Evolutionary conservation across 2,329 filamentous ascomycete genomes (phyloP), one percentile per base, ranked within the genome.

Genomic region (Gnomoniopsis sp.): DNA sequence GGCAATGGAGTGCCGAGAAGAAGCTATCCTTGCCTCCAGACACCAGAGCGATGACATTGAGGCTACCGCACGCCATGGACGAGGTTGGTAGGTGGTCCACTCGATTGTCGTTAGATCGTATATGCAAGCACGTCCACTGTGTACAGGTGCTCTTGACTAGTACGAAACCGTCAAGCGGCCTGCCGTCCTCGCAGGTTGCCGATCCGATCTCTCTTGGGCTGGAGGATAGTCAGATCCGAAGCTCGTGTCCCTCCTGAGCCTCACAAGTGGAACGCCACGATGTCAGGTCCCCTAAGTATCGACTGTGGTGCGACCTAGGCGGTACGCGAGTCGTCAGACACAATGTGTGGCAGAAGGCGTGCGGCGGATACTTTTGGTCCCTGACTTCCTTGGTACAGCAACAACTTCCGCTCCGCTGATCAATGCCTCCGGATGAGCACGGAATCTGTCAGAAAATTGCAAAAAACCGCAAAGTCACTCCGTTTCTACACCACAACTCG

Each of bases 11-110:
- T 65, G 96, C 83, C 21, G 91, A 93, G 77, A 90, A 98, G 73
- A 99, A 88, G 64, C 93, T 97, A 77, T 99, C 95, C 76, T 99
- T 99, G 65, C 95, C 95, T 61, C 95, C 95, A 21, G 95, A 99
- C 64, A 99, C 88, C 62, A 99, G 80, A 52, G 91, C 93, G 66
- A 99, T 93, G 63, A 97, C 92, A 66, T 93, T 88, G 64, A 88
- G 76, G 62, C 78, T 75, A 11, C 15, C 49, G 59, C 70, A 65
- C 57, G 75, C 66, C 77, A 79, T 81, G 66, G 62, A 60, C 59
- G 60, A 48, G 52, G 34, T 33, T 21, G 15, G 11, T 23, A 12
- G 19, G 43, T 4, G 44, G 50, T 34, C 43, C n/a, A 17, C 55
- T 14, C 59, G 55, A 57, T 47, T 11, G 15, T 30, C 26, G 26